phyloP scores from a whole-genome alignment of 148 eudicot genomes.

The Selenicereus undatus region DNA sequence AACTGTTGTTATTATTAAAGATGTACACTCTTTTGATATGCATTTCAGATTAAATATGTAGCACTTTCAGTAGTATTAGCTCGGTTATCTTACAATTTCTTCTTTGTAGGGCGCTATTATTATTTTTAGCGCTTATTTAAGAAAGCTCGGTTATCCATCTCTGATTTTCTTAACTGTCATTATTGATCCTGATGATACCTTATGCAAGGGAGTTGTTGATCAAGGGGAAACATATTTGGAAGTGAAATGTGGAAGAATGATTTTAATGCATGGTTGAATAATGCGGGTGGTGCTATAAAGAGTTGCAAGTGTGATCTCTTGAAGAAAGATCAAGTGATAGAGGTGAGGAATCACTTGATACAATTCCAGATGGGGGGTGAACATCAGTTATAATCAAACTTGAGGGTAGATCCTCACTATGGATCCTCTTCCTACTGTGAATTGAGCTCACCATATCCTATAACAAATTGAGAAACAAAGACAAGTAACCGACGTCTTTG shows the following conservation, averaged over 20 bases:
- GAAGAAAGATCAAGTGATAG: neutral
- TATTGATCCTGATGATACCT: slow-evolving; percentile 31
- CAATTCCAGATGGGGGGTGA: too few species aligned
- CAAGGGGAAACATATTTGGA: slow-evolving; percentile 19
- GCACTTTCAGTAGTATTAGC: neutral
- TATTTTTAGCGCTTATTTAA: slow-evolving; percentile 71
- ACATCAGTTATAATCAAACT: too few species aligned
- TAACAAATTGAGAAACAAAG: too few species aligned
- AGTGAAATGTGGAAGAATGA: slow-evolving; percentile 15
- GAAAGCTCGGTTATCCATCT: slow-evolving; percentile 40
- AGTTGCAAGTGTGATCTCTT: slow-evolving; percentile 4
- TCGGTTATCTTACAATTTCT: neutral
- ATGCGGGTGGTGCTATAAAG: slow-evolving; percentile 20
- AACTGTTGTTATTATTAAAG: neutral
- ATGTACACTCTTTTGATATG: neutral
- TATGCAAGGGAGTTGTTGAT: slow-evolving; percentile 18
- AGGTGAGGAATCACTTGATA: too few species aligned
- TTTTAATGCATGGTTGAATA: slow-evolving; percentile 17
- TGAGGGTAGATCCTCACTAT: too few species aligned
- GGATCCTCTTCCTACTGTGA: too few species aligned
- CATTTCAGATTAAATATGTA: neutral
- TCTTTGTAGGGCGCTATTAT: slow-evolving; percentile 65
- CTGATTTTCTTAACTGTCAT: slow-evolving; percentile 46
- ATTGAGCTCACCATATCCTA: too few species aligned
- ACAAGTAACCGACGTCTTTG: too few species aligned